These are phyloP conservation scores for Globisporangium nunn DNA, from an alignment of 352 stramenopile species.

Conservation along the genomic window DNA sequence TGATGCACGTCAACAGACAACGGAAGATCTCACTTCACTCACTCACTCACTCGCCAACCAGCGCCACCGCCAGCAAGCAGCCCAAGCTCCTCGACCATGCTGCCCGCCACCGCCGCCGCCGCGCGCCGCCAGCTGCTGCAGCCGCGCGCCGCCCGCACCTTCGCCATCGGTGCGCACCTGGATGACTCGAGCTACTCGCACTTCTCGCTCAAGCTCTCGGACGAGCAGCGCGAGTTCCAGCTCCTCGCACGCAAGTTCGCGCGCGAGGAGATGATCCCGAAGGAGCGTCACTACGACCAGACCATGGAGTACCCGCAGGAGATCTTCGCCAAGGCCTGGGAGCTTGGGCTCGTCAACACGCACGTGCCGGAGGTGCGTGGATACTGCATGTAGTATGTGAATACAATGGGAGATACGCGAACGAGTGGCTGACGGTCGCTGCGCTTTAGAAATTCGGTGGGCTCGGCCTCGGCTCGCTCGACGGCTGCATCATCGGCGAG, in stretches of 20 bases:
- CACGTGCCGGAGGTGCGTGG: slow-evolving; percentile 56
- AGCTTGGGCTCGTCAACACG: slow-evolving; percentile 84
- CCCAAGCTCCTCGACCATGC: slow-evolving; percentile 8
- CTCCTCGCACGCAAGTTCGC: slow-evolving; percentile 84
- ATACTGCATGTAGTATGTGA: neutral
- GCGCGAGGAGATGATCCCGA: slow-evolving; percentile 87
- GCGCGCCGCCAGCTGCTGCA: slow-evolving; percentile 11
- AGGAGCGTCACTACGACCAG: slow-evolving; percentile 75
- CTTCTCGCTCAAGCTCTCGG: slow-evolving; percentile 80
- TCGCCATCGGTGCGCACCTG: slow-evolving; percentile 33
- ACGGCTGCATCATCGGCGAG: slow-evolving; percentile 84
- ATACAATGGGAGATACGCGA: too few species aligned
- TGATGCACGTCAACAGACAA: neutral
- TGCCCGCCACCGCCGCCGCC: slow-evolving; percentile 12
- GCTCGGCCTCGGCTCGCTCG: slow-evolving; percentile 67
- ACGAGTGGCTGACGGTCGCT: neutral
- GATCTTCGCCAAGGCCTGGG: slow-evolving; percentile 86
- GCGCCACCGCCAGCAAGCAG: neutral
- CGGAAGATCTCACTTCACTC: slow-evolving; percentile 6
- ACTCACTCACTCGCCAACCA: slow-evolving; percentile 10
- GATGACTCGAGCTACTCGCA: slow-evolving; percentile 41
- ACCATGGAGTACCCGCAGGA: slow-evolving; percentile 84
- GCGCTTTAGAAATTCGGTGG: slow-evolving; percentile 59
- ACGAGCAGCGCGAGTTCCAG: slow-evolving; percentile 87
- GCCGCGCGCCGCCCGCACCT: slow-evolving; percentile 17